These are phyloP conservation scores for Dalbergia cochinchinensis DNA, from an alignment of 306 rosid species.

Conservation along the genomic window DNA sequence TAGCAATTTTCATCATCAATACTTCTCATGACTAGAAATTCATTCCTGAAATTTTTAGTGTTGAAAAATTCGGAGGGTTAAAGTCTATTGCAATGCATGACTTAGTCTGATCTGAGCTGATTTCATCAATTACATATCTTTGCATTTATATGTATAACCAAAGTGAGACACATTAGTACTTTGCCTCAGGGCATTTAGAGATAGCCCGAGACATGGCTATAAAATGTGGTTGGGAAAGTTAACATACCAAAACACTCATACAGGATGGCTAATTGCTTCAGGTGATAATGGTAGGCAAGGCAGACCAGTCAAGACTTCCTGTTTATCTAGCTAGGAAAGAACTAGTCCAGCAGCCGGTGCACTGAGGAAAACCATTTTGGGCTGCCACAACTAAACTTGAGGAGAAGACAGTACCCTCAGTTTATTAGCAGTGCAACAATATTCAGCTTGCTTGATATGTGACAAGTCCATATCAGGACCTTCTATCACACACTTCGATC, in stretches of 20 bases:
- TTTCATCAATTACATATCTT: neutral
- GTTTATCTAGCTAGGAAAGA: too few species aligned
- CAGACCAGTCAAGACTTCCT: too few species aligned
- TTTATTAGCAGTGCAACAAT: neutral
- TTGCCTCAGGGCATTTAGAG: neutral
- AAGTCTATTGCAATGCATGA: too few species aligned
- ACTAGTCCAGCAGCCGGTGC: too few species aligned
- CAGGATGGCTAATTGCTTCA: too few species aligned
- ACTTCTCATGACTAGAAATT: neutral
- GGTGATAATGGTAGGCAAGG: too few species aligned
- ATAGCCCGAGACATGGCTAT: conserved; percentile 13
- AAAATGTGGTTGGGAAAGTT: neutral
- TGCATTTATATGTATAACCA: neutral
- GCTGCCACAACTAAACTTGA: neutral
- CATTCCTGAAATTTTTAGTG: neutral
- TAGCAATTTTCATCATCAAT: neutral
- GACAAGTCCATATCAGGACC: neutral
- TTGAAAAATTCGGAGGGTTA: neutral
- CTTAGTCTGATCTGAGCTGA: neutral
- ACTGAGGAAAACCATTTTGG: neutral
- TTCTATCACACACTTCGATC: too few species aligned
- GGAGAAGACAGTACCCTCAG: neutral
- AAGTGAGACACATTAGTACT: neutral
- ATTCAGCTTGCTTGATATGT: neutral
- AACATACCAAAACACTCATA: too few species aligned